A percentile compares a stretch with the other conserved stretches of the same genome.
phyloP scores from a whole-genome alignment of 2,329 filamentous ascomycete genomes.

The Sphaceloma murrayae region DNA sequence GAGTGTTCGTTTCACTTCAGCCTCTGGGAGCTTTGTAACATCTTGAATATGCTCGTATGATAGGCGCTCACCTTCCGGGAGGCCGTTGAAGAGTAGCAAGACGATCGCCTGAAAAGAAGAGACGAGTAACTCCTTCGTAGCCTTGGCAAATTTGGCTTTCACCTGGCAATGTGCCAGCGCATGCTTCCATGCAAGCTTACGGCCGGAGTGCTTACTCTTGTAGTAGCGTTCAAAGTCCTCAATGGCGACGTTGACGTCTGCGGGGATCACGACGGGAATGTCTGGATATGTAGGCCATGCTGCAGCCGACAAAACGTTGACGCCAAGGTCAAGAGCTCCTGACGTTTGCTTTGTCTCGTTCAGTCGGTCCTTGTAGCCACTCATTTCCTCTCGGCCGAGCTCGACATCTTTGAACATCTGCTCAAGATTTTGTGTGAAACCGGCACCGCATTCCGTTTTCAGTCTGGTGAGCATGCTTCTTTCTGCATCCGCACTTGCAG shows the following conservation, averaged over 20 bases:
- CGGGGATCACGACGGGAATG: conserved; percentile 61
- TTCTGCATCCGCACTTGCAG: conserved; percentile 89
- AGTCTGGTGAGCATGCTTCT: conserved; percentile 88
- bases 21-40: conserved; percentile 62
- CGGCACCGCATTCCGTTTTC: conserved; percentile 85
- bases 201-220: conserved; percentile 77
- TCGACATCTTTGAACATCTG: conserved; percentile 99
- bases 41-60: conserved; percentile 66
- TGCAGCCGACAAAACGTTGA: conserved; percentile 81
- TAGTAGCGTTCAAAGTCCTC: conserved; percentile 79
- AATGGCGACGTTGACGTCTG: conserved; percentile 64
- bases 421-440: conserved; percentile 93
- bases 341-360: conserved; percentile 44
- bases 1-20: conserved; percentile 77
- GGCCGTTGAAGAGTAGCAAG: conserved; percentile 76
- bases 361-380: conserved; percentile 65
- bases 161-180: conserved; percentile 83
- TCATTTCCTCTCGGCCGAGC: conserved; percentile 83
- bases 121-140: conserved; percentile 78
- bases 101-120: conserved; percentile 89
- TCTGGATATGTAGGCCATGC: conserved; percentile 92
- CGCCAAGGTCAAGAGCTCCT: conserved; percentile 63
- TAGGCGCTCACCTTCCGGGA: conserved; percentile 53
- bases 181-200: conserved; percentile 85
- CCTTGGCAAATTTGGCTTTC: conserved; percentile 68